Evolutionary conservation across 495 filamentous ascomycete genomes (phyloP), one percentile per base, ranked within the genome.

Genomic region (Xylaria flabelliformis): DNA sequence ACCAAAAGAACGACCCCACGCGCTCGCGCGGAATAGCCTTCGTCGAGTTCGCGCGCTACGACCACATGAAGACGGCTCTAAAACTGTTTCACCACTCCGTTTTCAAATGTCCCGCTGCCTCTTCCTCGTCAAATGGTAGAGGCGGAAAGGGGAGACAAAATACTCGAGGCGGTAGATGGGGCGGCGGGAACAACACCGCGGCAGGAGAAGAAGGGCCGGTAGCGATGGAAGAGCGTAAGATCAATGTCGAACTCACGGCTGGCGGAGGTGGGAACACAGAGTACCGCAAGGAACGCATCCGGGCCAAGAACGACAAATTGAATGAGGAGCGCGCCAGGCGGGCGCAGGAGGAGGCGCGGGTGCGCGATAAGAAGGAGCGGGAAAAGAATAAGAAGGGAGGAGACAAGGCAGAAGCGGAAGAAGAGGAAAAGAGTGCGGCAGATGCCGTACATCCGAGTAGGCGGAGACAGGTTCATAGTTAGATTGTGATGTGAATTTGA

Each of bases 241-340:
- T 99, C 71, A 98, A 97, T 78, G 93, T 97, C 46, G 96, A 99
- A 82, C 84, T 99, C 72, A 98, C 93, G 89, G 91, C 88, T 62
- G 95, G 93, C 55, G 95, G 95, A 21, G 96, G 96, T 53, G 93
- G 91, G 56, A 97, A 94, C 77, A 93, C 89, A 36, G 84, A 88
- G 53, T 78, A 85, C 58, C 86, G 96, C 73, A 88, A 86, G 75
- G 85, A 89, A 58, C 97, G 95, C 84, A 91, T 99, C 78, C 83
- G 88, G 74, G 85, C 85, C 13, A 97, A 97, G 88, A 99, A 98
- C 82, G 85, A 88, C 75, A 95, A 94, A 83, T 86, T 98, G 34
- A 88, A 92, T 72, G 93, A 97, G 74, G 89, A 97, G 85, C 88
- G 95, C 53, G 85, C 87, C 61, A 80, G 85, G 55, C 82, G 83